These are phyloP conservation scores for Bullera alba DNA, from an alignment of 768 basidiomycete species.

Conservation along the genomic window DNA sequence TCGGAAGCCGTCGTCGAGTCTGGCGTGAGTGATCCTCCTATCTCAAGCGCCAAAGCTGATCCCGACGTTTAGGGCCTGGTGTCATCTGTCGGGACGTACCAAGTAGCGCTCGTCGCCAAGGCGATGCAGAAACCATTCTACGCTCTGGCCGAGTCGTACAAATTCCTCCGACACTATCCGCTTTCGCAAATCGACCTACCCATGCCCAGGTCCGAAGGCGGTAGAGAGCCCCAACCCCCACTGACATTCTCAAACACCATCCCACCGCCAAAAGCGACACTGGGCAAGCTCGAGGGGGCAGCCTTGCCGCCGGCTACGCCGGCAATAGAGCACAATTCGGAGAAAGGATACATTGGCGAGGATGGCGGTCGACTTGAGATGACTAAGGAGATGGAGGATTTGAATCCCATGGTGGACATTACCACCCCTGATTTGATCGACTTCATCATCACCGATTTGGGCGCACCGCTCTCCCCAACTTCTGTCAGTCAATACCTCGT, in stretches of 20 bases:
- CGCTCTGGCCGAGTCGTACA: conserved; percentile 91
- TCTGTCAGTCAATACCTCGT: conserved; percentile 92
- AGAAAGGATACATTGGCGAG: neutral
- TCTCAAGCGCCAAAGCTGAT: neutral
- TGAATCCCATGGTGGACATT: conserved; percentile 87
- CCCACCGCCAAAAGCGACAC: conserved; percentile 11
- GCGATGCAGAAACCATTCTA: conserved; percentile 93
- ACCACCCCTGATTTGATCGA: conserved; percentile 91
- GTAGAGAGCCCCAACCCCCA: conserved; percentile 58
- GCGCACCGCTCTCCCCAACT: conserved; percentile 60
- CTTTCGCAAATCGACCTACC: conserved; percentile 51
- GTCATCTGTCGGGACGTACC: conserved; percentile 72
- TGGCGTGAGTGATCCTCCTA: conserved; percentile 49
- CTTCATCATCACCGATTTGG: conserved; percentile 88
- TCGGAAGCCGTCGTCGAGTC: conserved; percentile 98
- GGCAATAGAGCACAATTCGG: neutral
- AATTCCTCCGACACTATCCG: conserved; percentile 93
- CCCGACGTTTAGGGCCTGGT: conserved; percentile 24
- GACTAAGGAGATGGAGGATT: conserved; percentile 72
- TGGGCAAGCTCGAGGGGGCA: neutral
- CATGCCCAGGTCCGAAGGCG: conserved; percentile 82
- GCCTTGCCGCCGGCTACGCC: neutral
- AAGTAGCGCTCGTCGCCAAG: conserved; percentile 93
- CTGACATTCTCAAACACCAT: conserved; percentile 12
- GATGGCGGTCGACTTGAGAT: conserved; percentile 55